Evolutionary conservation across 352 stramenopile genomes (phyloP).

Genomic region (Pythium periplocum): DNA sequence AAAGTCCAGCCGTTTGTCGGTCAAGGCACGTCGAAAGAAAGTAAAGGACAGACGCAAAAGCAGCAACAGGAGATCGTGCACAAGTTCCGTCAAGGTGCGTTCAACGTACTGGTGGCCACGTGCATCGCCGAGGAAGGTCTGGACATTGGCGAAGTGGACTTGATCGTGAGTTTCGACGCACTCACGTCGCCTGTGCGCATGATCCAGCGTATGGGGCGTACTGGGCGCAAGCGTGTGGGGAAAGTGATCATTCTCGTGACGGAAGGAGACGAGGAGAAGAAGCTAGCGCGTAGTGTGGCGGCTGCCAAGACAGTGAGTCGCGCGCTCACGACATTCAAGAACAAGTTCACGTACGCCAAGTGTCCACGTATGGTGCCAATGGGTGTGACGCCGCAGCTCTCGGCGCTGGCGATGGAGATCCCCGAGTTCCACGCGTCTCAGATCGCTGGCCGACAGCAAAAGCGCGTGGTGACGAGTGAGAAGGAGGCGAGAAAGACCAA

Average conservation of each 20-base stretch:
- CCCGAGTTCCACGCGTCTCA: slow-evolving; percentile 74
- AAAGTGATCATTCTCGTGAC: slow-evolving; percentile 86
- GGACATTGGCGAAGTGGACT: slow-evolving; percentile 94
- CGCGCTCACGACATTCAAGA: slow-evolving; percentile 86
- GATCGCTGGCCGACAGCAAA: slow-evolving; percentile 47
- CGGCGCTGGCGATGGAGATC: slow-evolving; percentile 65
- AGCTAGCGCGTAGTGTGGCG: slow-evolving; percentile 69
- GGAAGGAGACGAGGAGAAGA: slow-evolving; percentile 87
- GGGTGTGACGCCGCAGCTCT: slow-evolving; percentile 41
- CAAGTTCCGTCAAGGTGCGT: slow-evolving; percentile 82
- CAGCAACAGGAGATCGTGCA: slow-evolving; percentile 94
- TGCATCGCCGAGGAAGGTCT: slow-evolving; percentile 96
- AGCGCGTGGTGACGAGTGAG: too few species aligned
- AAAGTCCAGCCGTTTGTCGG: slow-evolving; percentile 93
- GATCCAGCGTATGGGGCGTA: slow-evolving; percentile 95
- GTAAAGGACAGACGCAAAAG: slow-evolving; percentile 91
- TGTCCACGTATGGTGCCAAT: slow-evolving; percentile 68
- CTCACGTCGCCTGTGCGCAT: slow-evolving; percentile 94
- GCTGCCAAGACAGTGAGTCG: slow-evolving; percentile 76
- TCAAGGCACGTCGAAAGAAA: slow-evolving; percentile 85
- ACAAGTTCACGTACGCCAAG: slow-evolving; percentile 82
- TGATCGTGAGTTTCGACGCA: slow-evolving; percentile 93
- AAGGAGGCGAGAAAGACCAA: slow-evolving; percentile 3
- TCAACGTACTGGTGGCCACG: slow-evolving; percentile 93
- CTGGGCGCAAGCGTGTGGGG: slow-evolving; percentile 93